phyloP scores from a whole-genome alignment of 257 asterid species.

The Capsicum chinense region DNA sequence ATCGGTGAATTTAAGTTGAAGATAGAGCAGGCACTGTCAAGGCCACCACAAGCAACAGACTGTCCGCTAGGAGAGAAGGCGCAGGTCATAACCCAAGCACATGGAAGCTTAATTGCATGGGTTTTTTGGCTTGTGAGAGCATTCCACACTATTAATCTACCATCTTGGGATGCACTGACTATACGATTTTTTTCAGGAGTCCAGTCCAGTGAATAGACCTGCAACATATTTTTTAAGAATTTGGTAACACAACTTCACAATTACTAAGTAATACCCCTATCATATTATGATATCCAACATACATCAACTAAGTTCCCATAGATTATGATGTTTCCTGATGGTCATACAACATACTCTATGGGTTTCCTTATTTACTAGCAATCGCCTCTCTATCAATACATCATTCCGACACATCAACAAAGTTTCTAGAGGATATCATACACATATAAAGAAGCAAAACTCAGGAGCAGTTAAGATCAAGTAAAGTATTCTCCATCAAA shows the following conservation, averaged over 20 bases:
- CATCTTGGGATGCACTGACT: conserved; percentile 99
- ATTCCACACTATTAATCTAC: conserved; percentile 95
- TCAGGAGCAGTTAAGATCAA: not conserved
- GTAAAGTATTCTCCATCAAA: not conserved
- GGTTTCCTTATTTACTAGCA: not conserved
- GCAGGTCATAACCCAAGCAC: conserved; percentile 99
- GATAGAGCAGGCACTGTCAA: conserved; percentile 92
- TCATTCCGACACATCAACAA: not conserved
- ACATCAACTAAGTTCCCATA: not conserved
- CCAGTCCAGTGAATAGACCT: conserved; percentile 98
- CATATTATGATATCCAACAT: conserved; percentile 1
- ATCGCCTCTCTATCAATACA: not conserved
- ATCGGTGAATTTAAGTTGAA: conserved; percentile 86
- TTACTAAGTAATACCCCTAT: not conserved
- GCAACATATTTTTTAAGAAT: conserved; percentile 34
- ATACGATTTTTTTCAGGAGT: conserved; percentile 93
- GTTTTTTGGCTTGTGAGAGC: conserved; percentile 99
- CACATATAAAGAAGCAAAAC: not conserved
- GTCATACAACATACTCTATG: conserved; percentile 1
- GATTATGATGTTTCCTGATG: not conserved
- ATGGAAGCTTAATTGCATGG: conserved; percentile 90
- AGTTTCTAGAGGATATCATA: conserved; percentile 7
- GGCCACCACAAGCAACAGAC: conserved; percentile 97
- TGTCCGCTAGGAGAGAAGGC: conserved; percentile 95
- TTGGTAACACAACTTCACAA: conserved; percentile 7